Evolutionary conservation across 1,284 basidiomycete species (phyloP).

Genomic region (Phylloboletellus chloephorus): DNA sequence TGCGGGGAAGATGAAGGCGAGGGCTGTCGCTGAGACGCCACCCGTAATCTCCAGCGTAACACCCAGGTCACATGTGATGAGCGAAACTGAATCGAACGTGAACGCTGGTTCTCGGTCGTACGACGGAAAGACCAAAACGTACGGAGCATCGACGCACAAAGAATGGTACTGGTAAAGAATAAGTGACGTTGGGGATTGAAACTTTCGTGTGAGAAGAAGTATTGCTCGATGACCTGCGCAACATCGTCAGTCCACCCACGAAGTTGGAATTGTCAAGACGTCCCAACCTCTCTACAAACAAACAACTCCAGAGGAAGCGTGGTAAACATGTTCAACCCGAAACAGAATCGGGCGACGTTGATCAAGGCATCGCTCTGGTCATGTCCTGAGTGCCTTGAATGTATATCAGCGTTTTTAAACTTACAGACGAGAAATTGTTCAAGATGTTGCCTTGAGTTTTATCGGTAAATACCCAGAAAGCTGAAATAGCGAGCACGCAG

Average conservation of each 20-base stretch:
- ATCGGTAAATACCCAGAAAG: conserved; percentile 90
- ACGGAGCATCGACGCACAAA: conserved; percentile 83
- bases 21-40: conserved; percentile 87
- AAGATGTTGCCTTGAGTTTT: conserved; percentile 92
- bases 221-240: conserved; percentile 81
- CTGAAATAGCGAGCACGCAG: conserved; percentile 82
- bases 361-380: conserved; percentile 76
- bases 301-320: conserved; percentile 91
- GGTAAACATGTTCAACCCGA: conserved; percentile 98
- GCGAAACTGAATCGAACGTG: conserved; percentile 54
- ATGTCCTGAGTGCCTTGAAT: conserved; percentile 12
- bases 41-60: conserved; percentile 97
- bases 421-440: conserved; percentile 81
- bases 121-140: conserved; percentile 26
- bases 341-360: conserved; percentile 92
- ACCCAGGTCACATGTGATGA: conserved; percentile 94
- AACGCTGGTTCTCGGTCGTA: not conserved
- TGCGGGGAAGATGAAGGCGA: conserved; percentile 93
- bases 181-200: conserved; percentile 84
- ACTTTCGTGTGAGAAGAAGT: conserved; percentile 81
- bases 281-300: conserved; percentile 81
- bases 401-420: conserved; percentile 13
- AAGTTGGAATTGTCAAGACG: conserved; percentile 1
- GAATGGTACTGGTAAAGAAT: conserved; percentile 84
- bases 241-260: conserved; percentile 5